A percentile compares a stretch with the other conserved stretches of the same genome.
Evolutionary conservation across 192 early-diverging fungal species (phyloP).

Genomic region (Gamsiella multidivaricata): DNA sequence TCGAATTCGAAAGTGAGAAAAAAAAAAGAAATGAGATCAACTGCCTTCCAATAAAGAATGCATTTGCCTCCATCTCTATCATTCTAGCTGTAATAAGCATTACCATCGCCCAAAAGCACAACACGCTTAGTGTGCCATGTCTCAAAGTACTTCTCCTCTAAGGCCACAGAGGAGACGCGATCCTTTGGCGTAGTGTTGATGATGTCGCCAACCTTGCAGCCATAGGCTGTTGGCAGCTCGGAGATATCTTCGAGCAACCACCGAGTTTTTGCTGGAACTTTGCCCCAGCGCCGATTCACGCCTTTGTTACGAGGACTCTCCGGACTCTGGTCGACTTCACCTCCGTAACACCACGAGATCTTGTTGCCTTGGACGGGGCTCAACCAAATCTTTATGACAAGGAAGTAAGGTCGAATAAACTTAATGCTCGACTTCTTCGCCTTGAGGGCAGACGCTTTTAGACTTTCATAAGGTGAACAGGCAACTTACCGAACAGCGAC

Average conservation of each 20-base stretch:
- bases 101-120: slow-evolving; percentile 37
- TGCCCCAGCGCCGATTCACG: slow-evolving; percentile 9
- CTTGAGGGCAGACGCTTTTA: neutral
- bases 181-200: slow-evolving; percentile 17
- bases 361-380: slow-evolving; percentile 19
- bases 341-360: slow-evolving; percentile 39
- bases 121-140: slow-evolving; percentile 37
- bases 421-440: no score
- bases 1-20: neutral
- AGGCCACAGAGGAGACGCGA: slow-evolving; percentile 17
- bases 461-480: neutral
- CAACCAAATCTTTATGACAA: slow-evolving; percentile 41
- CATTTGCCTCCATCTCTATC: neutral
- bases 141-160: slow-evolving; percentile 40
- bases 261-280: neutral
- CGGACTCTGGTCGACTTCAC: slow-evolving; percentile 1
- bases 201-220: slow-evolving; percentile 17
- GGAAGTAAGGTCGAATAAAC: neutral
- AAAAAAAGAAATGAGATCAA: neutral
- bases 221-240: slow-evolving; percentile 1
- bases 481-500: slow-evolving; percentile 17
- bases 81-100: neutral
- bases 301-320: neutral
- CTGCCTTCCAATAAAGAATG: neutral
- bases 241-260: slow-evolving; percentile 5